Base-by-base conservation (phyloP, 768 basidiomycete species). In the Basidioascus undulatus region DNA sequence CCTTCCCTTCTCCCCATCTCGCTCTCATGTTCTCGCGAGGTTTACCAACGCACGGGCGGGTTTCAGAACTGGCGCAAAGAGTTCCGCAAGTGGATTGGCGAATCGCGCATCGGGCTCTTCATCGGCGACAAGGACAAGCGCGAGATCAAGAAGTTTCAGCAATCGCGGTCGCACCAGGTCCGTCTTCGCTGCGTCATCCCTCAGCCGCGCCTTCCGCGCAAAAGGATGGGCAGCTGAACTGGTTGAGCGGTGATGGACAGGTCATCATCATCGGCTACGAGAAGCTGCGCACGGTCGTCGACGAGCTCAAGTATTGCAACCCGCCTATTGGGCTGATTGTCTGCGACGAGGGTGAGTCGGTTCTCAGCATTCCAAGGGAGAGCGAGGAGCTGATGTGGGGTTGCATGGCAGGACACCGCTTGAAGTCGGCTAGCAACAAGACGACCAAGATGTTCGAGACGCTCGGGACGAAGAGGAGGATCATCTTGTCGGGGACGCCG, bases 241-340 rank as follows among this genome's bases (percentile, higher is more conserved):
- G 24, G 10, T 8, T 40, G 39, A 18, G 3, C 19, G 4, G 8
- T 6, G 23, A 11, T 30, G 16, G 31, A 31, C 76, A 84, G 42
- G 81, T 96, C 2, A 63, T 98, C 16, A 70, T 98, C 44, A 86
- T 94, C 44, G 86, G 92, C 3, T 98, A 98, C 54, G 92, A 96
- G 53, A 73, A 78, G 49, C 43, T 57, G 8, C 40, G 50, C 1
- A 43, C 36, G 3, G 44, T 46, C 15, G 47, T 54, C 37, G 60
- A 59, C 21, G 44, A 53, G 6, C 45, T 64, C 42, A 55, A 52
- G n/a, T 52, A 49, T 4, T 56, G 56, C 35, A 49, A 54, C 30
- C 89, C 89, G 16, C 77, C 81, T 1, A 80, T 98, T 46, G 92
- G 81, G 7, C 61, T 98, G 4, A 76, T 98, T 45, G 65, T 98